Percentiles rank a stretch among this genome's conserved stretches.
phyloP scores from a whole-genome alignment of 768 basidiomycete species.

The Psilocybe cubensis region DNA sequence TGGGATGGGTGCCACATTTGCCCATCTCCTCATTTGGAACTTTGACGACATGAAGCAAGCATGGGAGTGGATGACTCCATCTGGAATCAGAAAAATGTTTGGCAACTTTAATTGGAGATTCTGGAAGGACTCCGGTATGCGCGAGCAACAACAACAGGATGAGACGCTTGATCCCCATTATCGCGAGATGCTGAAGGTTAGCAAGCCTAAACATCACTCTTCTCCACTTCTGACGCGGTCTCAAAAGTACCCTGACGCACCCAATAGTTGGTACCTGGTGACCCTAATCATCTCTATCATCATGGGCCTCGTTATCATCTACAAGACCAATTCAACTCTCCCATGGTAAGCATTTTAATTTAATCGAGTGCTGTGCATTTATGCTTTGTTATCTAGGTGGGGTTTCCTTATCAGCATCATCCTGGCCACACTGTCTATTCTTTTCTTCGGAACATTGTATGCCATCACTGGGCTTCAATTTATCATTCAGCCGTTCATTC shows the following conservation, averaged over 20 bases:
- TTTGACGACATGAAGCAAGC: slow-evolving; percentile 40
- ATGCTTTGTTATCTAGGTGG: slow-evolving; percentile 38
- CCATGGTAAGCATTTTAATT: slow-evolving; percentile 40
- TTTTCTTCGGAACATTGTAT: slow-evolving; percentile 48
- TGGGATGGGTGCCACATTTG: slow-evolving; percentile 51
- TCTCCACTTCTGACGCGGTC: background rate
- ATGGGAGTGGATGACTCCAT: slow-evolving; percentile 49
- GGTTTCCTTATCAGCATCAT: slow-evolving; percentile 47
- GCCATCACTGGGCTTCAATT: slow-evolving; percentile 50
- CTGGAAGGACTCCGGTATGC: slow-evolving; percentile 45
- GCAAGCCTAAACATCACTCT: background rate
- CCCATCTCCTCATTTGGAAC: slow-evolving; percentile 52
- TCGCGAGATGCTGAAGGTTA: slow-evolving; percentile 52
- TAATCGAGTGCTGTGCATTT: background rate
- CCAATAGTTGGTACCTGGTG: slow-evolving; percentile 57
- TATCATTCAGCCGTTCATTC: slow-evolving; percentile 52
- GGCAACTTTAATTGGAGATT: slow-evolving; percentile 42
- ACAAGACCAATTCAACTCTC: slow-evolving; percentile 49
- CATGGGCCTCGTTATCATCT: slow-evolving; percentile 44
- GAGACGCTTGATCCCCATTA: slow-evolving; percentile 51
- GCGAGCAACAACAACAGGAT: slow-evolving; percentile 29
- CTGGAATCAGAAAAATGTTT: slow-evolving; percentile 35
- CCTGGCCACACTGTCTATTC: slow-evolving; percentile 45
- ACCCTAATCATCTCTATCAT: slow-evolving; percentile 47
- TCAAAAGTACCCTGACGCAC: slow-evolving; percentile 53